These are phyloP conservation scores for Panus rudis DNA, from an alignment of 768 basidiomycete genomes.

Conservation along the genomic window DNA sequence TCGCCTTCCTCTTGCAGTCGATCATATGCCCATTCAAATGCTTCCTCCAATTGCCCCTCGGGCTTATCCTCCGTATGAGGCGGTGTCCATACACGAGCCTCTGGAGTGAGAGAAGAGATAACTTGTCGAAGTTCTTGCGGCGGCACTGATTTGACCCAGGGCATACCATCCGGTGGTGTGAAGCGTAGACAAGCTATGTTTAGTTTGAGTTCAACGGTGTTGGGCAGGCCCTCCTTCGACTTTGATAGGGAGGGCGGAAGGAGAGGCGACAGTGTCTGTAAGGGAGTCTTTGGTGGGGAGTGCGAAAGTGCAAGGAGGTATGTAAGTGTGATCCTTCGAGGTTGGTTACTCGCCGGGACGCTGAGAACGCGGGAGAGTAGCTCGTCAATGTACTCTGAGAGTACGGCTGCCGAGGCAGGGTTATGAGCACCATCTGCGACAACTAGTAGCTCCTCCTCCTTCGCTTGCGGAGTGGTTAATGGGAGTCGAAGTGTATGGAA, in stretches of 20 bases:
- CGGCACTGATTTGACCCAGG: slow-evolving; percentile 75
- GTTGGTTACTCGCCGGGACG: slow-evolving; percentile 1
- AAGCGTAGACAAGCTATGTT: slow-evolving; percentile 52
- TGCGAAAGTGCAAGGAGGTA: slow-evolving; percentile 80
- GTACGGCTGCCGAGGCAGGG: slow-evolving; percentile 59
- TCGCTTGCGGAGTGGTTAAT: slow-evolving; percentile 13
- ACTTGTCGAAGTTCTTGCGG: slow-evolving; percentile 41
- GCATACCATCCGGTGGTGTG: slow-evolving; percentile 83
- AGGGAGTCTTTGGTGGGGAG: slow-evolving; percentile 79
- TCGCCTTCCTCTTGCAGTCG: slow-evolving; percentile 13
- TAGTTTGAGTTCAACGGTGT: slow-evolving; percentile 23
- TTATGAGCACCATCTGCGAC: slow-evolving; percentile 96
- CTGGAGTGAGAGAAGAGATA: slow-evolving; percentile 36
- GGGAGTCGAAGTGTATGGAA: slow-evolving; percentile 48
- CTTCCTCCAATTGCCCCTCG: slow-evolving; percentile 34
- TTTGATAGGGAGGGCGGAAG: slow-evolving; percentile 38
- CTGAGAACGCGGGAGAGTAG: slow-evolving; percentile 24
- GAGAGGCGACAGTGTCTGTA: slow-evolving; percentile 64
- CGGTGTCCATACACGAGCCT: slow-evolving; percentile 40
- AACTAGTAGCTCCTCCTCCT: slow-evolving; percentile 28
- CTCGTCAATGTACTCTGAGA: slow-evolving; percentile 56
- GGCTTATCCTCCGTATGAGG: slow-evolving; percentile 24
- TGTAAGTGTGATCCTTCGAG: slow-evolving; percentile 39
- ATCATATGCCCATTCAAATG: slow-evolving; percentile 38
- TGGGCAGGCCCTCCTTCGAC: too few species aligned